Conservation (phyloP, 1,284 basidiomycete species). For the Papiliotrema flavescens region DNA sequence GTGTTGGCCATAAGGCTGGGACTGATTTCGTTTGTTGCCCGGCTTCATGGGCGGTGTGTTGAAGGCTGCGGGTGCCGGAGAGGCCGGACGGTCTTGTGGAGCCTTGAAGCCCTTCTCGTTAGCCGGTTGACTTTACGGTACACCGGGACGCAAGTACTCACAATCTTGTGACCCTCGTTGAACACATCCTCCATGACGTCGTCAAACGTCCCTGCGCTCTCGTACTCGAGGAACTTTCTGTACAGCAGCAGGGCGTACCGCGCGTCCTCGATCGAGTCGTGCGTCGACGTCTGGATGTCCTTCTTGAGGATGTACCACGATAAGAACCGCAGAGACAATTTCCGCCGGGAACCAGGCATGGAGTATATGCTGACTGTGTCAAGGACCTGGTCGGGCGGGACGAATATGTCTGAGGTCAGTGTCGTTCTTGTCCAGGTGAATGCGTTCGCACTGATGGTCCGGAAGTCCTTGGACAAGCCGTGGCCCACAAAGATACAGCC, state of each 20-base stretch:
- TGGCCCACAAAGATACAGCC: constrained; percentile 98
- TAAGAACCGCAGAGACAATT: constrained; percentile 88
- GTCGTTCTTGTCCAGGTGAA: background rate
- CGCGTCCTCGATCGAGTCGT: constrained; percentile 97
- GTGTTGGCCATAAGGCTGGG: background rate
- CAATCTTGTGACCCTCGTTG: constrained; percentile 52
- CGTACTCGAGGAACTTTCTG: constrained; percentile 74
- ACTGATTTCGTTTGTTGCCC: background rate
- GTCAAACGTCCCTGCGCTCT: constrained; percentile 74
- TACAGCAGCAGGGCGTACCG: constrained; percentile 82
- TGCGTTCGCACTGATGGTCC: constrained; percentile 81
- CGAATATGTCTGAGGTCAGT: constrained; percentile 72
- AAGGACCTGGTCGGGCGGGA: constrained; percentile 90
- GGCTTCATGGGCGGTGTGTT: background rate
- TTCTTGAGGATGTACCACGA: constrained; percentile 88
- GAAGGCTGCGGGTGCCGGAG: constrained; percentile 3
- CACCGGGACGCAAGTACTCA: constrained; percentile 11
- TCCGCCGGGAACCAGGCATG: constrained; percentile 71
- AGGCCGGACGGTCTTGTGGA: constrained; percentile 11
- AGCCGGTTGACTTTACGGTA: background rate
- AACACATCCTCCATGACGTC: constrained; percentile 75
- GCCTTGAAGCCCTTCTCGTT: constrained; percentile 14
- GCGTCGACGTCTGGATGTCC: constrained; percentile 87
- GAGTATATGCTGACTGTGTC: constrained; percentile 97
- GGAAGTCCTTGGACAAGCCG: constrained; percentile 97